phyloP scores from a whole-genome alignment of 768 basidiomycete genomes.

The Pulveroboletus ravenelii region DNA sequence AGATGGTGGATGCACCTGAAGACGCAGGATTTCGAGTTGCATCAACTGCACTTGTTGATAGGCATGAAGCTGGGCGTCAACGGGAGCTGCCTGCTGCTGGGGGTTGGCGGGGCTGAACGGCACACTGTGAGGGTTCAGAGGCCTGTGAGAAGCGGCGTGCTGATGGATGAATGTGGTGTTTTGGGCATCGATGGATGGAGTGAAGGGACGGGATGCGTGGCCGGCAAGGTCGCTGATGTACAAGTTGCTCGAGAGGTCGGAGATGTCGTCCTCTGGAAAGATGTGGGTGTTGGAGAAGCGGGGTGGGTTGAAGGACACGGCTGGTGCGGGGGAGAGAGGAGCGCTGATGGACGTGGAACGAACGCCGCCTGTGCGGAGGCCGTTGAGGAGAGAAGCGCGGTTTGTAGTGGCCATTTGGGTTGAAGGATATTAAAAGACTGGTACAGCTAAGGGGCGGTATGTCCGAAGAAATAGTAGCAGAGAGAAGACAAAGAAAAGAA shows the following conservation, averaged over 20 bases:
- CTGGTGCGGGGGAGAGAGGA: slow-evolving; percentile 67
- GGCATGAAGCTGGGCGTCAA: slow-evolving; percentile 52
- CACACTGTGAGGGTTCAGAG: slow-evolving; percentile 48
- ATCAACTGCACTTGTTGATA: slow-evolving; percentile 76
- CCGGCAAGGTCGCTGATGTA: slow-evolving; percentile 40
- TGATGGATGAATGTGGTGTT: slow-evolving; percentile 66
- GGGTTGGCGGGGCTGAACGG: slow-evolving; percentile 42
- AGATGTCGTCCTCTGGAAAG: slow-evolving; percentile 48
- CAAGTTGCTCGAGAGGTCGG: slow-evolving; percentile 49
- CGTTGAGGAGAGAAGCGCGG: slow-evolving; percentile 82
- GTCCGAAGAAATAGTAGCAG: slow-evolving; percentile 6
- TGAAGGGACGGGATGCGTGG: slow-evolving; percentile 49
- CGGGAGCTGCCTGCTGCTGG: slow-evolving; percentile 36
- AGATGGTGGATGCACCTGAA: slow-evolving; percentile 53
- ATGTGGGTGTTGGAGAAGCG: slow-evolving; percentile 45
- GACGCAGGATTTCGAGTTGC: slow-evolving; percentile 75
- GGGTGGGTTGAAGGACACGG: slow-evolving; percentile 58
- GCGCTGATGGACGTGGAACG: slow-evolving; percentile 59
- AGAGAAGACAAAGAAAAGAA: slow-evolving; percentile 12
- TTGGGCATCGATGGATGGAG: slow-evolving; percentile 66
- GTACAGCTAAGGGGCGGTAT: slow-evolving; percentile 13
- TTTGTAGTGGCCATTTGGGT: slow-evolving; percentile 43
- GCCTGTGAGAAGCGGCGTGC: slow-evolving; percentile 48
- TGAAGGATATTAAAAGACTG: slow-evolving; percentile 19
- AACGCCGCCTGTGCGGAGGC: slow-evolving; percentile 87